phyloP scores from a whole-genome alignment of 2,329 filamentous ascomycete genomes.

The Fusarium tricinctum region DNA sequence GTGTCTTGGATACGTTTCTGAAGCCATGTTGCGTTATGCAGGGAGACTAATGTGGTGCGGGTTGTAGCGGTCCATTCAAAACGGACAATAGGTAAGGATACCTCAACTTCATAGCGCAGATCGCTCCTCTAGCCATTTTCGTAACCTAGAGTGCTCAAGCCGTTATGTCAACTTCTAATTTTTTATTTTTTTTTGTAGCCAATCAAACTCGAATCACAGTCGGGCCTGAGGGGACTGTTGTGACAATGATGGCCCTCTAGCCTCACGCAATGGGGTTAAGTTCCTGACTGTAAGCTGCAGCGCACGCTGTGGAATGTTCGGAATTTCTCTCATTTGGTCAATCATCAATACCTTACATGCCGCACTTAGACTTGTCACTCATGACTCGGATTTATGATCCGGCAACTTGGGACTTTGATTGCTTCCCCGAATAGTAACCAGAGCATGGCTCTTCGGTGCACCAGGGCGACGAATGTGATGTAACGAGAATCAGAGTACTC shows the following conservation, averaged over 20 bases:
- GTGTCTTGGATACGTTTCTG: constrained; percentile 23
- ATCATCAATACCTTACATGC: constrained; percentile 23
- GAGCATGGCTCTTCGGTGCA: neutral
- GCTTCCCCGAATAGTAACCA: constrained; percentile 6
- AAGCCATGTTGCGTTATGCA: constrained; percentile 41
- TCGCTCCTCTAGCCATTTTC: neutral
- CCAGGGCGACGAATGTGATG: neutral
- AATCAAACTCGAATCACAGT: constrained; percentile 3
- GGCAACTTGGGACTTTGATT: constrained; percentile 32
- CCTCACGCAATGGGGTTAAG: constrained; percentile 24
- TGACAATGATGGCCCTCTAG: neutral
- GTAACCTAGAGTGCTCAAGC: constrained; percentile 9
- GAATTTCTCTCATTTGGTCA: constrained; percentile 38
- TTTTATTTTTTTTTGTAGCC: neutral
- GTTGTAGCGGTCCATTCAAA: constrained; percentile 27
- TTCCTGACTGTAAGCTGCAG: constrained; percentile 38
- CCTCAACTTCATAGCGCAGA: constrained; percentile 12
- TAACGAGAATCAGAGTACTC: neutral
- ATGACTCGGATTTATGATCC: constrained; percentile 35
- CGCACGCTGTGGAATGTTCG: constrained; percentile 42
- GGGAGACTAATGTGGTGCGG: constrained; percentile 35
- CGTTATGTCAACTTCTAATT: constrained; percentile 7
- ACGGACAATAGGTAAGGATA: constrained; percentile 6
- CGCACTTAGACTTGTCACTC: constrained; percentile 21
- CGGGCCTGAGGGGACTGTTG: neutral